A percentile compares a stretch with the other conserved stretches of the same genome.
These are phyloP conservation scores for Garcia nutans DNA, from an alignment of 345 rosid species.

Conservation along the genomic window DNA sequence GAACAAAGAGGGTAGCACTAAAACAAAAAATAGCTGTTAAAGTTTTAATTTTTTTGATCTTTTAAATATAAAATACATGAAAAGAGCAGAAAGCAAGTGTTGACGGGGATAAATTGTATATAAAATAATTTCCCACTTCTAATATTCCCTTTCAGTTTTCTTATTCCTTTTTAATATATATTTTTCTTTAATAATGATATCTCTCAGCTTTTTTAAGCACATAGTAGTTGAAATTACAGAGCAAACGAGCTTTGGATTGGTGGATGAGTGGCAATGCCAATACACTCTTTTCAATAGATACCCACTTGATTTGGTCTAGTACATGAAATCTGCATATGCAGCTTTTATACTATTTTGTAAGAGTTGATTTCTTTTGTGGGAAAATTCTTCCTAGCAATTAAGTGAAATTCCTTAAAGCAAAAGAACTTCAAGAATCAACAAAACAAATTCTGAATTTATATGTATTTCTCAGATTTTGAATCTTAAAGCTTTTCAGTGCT, in stretches of 20 bases:
- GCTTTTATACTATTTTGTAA: background rate
- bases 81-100: background rate
- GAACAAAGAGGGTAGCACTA: background rate
- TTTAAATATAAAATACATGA: background rate
- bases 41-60: background rate
- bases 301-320: background rate
- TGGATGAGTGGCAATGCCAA: background rate
- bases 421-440: background rate
- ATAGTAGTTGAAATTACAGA: conserved; percentile 1
- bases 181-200: background rate
- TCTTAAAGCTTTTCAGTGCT: background rate
- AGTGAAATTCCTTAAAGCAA: background rate
- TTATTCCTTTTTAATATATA: background rate
- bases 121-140: background rate
- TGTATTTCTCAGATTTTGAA: background rate
- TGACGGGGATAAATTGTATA: background rate
- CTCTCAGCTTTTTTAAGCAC: conserved; percentile 10
- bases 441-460: background rate
- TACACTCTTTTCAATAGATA: background rate
- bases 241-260: background rate
- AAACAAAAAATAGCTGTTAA: background rate
- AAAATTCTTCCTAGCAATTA: background rate
- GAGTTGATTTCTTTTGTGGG: background rate
- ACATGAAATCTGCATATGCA: background rate
- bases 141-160: background rate